Base-by-base conservation (phyloP, 495 filamentous ascomycete genomes). In the Penicillium fimorum region DNA sequence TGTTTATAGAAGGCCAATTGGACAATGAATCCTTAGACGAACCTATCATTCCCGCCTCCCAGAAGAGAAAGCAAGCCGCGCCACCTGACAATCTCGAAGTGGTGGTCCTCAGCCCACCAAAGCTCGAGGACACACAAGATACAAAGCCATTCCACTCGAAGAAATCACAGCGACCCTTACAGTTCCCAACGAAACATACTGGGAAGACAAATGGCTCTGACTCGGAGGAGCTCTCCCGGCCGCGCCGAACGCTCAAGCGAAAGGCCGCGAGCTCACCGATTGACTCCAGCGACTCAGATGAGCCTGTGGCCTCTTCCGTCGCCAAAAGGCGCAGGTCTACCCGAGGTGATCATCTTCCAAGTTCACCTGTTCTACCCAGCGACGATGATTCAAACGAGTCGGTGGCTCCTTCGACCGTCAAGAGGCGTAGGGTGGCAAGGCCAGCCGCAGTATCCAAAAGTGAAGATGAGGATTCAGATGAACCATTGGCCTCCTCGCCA, bases 241-340 rank as follows among this genome's bases (percentile, higher is more conserved):
- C 68, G 9, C 68, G 63, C 38, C 70, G 71, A 33, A 72, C 69
- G 55, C 49, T 69, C n/a, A 68, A 72, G 55, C 65, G 69, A 5
- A 51, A 69, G 62, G 50, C 59, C 27, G 13, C 60, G 46, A 42
- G 40, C 53, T 51, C 58, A 20, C 50, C 57, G 3, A 47, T 61
- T 35, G 48, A 66, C 2, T 5, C 63, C 15, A 62, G 65, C 27
- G 64, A 75, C 45, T 61, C 60, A 2, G 72, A 74, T 18, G 67
- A 71, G 2, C 61, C 66, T 1, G 52, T 71, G 1, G 24, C 60
- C 15, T 67, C 65, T 45, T 66, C 68, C 2, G 66, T 70, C 0
- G 42, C 54, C 2, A 70, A 67, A 25, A 60, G 60, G 46, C 50
- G 60, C 25, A 59, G 51, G 10, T 50, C 37, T 12, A 33, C 37